A percentile compares a stretch with the other conserved stretches of the same genome.
Conservation (phyloP, 805 yeast species). For the Diddensiella caesifluorescens region DNA sequence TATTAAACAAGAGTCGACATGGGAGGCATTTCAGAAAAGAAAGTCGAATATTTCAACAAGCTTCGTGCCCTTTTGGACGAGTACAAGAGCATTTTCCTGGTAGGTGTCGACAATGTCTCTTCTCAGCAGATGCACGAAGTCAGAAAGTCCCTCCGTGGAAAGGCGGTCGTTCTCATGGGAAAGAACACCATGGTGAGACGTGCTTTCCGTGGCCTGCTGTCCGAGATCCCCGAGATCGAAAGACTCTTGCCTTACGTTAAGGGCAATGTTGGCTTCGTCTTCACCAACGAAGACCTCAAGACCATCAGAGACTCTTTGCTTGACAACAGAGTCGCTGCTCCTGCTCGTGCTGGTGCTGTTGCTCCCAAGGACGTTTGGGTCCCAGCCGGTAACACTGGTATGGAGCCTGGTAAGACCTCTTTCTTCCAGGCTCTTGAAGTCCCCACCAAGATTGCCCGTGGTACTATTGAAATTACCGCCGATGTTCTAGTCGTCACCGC, state of each 20-base stretch:
- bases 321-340: conserved; percentile 98
- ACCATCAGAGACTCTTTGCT: conserved; percentile 81
- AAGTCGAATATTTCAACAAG: conserved; percentile 90
- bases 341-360: conserved; percentile 99
- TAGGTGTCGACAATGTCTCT: conserved; percentile 99
- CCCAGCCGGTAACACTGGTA: conserved; percentile 99
- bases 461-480: conserved; percentile 98
- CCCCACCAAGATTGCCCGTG: conserved; percentile 99
- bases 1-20: conserved; percentile 69
- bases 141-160: conserved; percentile 94
- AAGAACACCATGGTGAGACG: conserved; percentile 99
- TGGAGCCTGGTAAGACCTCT: conserved; percentile 99
- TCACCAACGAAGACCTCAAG: conserved; percentile 96
- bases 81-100: conserved; percentile 97
- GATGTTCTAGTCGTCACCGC: conserved; percentile 93
- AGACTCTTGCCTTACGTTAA: conserved; percentile 88
- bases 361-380: conserved; percentile 98
- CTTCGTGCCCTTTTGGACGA: conserved; percentile 93
- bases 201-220: conserved; percentile 93
- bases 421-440: conserved; percentile 99
- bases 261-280: conserved; percentile 99
- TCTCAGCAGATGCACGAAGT: conserved; percentile 99
- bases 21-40: conserved; percentile 99
- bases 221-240: conserved; percentile 95
- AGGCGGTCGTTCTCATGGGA: conserved; percentile 97